These are phyloP conservation scores for Collybia sordida DNA, from an alignment of 768 basidiomycete genomes.

Conservation along the genomic window DNA sequence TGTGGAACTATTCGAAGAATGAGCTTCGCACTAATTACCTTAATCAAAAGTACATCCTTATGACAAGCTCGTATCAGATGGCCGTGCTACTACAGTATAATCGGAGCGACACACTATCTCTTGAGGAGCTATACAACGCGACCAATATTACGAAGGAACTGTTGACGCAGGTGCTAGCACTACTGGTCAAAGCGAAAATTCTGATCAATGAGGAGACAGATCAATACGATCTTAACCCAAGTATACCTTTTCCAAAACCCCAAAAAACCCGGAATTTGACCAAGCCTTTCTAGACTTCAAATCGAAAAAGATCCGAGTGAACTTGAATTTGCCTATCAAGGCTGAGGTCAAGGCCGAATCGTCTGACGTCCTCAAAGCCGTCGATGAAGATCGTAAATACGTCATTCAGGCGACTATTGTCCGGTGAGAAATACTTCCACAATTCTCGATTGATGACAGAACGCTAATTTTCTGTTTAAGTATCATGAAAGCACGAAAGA, in stretches of 20 bases:
- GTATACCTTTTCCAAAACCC: constrained; percentile 24
- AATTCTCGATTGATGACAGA: neutral
- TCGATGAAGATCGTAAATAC: constrained; percentile 97
- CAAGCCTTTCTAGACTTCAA: constrained; percentile 65
- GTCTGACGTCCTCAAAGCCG: constrained; percentile 88
- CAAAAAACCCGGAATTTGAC: constrained; percentile 4
- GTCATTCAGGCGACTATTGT: constrained; percentile 96
- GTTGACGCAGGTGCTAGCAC: constrained; percentile 67
- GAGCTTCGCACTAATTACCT: constrained; percentile 94
- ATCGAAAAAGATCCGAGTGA: constrained; percentile 94
- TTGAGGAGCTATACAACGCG: constrained; percentile 77
- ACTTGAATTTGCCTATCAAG: constrained; percentile 91
- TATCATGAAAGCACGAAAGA: constrained; percentile 96
- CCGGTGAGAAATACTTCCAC: constrained; percentile 40
- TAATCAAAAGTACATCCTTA: constrained; percentile 94
- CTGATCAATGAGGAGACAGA: constrained; percentile 87
- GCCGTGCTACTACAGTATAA: constrained; percentile 96
- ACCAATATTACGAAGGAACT: constrained; percentile 83
- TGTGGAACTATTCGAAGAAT: constrained; percentile 99
- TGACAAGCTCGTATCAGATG: constrained; percentile 97
- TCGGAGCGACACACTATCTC: constrained; percentile 81
- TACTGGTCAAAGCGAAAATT: constrained; percentile 87
- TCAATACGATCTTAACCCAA: constrained; percentile 90
- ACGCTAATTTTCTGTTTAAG: constrained; percentile 32
- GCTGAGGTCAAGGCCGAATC: constrained; percentile 93